Percentiles rank a stretch among this genome's conserved stretches.
Conservation (phyloP, 768 basidiomycete genomes). For the Mycena albidolilacea region DNA sequence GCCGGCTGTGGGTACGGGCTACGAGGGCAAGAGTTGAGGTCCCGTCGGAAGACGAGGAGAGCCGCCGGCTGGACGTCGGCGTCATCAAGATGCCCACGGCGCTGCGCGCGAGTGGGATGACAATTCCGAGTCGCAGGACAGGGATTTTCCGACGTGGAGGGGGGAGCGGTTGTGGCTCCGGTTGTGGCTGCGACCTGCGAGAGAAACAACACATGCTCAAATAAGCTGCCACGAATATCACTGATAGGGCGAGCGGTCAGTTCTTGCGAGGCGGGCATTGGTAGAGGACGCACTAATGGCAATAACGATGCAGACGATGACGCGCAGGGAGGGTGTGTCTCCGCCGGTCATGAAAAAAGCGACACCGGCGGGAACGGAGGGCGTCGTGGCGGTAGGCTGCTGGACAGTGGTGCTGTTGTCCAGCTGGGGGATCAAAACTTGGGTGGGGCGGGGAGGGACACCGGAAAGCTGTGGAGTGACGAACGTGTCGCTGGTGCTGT, state of each 20-base stretch:
- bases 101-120: not conserved
- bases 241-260: not conserved
- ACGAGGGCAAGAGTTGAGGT: not conserved
- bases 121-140: not conserved
- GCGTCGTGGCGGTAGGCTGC: not conserved
- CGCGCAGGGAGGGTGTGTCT: not conserved
- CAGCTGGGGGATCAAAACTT: not conserved
- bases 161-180: too few relatives aligned
- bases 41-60: not conserved
- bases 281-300: constrained; percentile 1
- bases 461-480: not conserved
- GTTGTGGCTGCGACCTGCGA: not conserved
- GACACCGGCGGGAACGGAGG: not conserved
- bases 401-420: not conserved
- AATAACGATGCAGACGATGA: not conserved
- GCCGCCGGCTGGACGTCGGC: not conserved
- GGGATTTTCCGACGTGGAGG: not conserved
- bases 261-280: not conserved
- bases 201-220: constrained; percentile 11
- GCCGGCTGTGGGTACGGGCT: not conserved
- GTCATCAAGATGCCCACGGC: not conserved
- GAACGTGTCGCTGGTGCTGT: not conserved
- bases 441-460: not conserved
- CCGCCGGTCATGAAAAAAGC: not conserved
- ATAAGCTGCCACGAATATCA: not conserved